Conservation (phyloP, 148 eudicot species). For the Polygonum aviculare region DNA sequence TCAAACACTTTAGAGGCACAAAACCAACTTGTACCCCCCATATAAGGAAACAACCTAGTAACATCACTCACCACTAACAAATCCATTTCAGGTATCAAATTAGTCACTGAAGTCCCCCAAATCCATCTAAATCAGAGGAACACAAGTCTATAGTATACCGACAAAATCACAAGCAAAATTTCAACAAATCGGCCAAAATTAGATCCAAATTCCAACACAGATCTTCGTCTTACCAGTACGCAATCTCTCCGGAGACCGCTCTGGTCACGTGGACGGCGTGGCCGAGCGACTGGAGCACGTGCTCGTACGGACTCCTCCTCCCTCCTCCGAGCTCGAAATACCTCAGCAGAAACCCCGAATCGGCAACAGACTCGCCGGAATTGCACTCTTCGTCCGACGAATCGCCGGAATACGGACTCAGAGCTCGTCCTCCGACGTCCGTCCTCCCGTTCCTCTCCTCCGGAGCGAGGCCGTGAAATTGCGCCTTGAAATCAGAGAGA, state of each 20-base stretch:
- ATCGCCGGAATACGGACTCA: not conserved
- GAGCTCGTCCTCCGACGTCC: not conserved
- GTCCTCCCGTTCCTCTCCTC: not conserved
- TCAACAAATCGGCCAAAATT: not conserved
- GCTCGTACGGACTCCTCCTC: conserved; percentile 20
- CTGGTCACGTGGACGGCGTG: conserved; percentile 42
- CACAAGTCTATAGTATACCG: not conserved
- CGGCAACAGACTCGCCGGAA: not conserved
- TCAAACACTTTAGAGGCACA: not conserved
- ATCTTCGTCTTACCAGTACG: conserved; percentile 34
- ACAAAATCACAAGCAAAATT: not conserved
- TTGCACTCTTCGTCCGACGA: not conserved
- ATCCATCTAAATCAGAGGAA: not conserved
- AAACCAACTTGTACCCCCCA: not conserved
- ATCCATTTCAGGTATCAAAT: not conserved
- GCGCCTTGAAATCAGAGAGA: not conserved
- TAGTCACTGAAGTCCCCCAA: not conserved
- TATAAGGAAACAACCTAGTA: not conserved
- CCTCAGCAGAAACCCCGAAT: conserved; percentile 18
- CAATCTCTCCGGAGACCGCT: conserved; percentile 32
- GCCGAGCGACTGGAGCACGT: conserved; percentile 45
- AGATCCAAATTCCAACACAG: not conserved
- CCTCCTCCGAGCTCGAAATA: conserved; percentile 15
- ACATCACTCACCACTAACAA: not conserved
- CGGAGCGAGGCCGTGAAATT: not conserved